Evolutionary conservation across 1,284 basidiomycete species (phyloP), one percentile per base, ranked within the genome.

Genomic region (Cryptococcus wingfieldii): DNA sequence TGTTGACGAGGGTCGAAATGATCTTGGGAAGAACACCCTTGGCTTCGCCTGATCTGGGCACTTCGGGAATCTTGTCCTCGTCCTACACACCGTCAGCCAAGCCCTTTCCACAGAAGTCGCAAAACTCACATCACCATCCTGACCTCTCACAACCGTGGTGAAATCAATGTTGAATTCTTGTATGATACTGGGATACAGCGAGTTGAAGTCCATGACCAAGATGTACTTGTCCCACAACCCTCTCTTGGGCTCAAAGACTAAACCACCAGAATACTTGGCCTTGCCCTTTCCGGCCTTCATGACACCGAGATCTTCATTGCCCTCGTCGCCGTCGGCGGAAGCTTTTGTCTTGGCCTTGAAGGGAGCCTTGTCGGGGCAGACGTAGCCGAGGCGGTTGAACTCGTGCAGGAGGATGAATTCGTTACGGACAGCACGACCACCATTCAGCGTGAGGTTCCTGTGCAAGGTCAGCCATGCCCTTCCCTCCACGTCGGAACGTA

Each of bases 91-190:
- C 31, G 31, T 42, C 19, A 42, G 39, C 5, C 39, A 19, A 42
- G 16, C 61, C 64, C 65, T 28, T 37, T 10, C 34, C 43, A 55
- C 18, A 51, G 44, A n/a, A 54, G 34, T 12, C 23, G 23, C 23
- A 3, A 23, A 23, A 67, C 81, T 31, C 50, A 87, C 87, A 51
- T 62, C 67, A 71, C 87, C 84, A 54, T 84, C 85, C 18, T 79
- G 78, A 31, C 85, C 83, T 41, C 84, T 83, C 46, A 92, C 88
- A 27, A 98, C 86, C 0, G 96, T 99, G 8, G 96, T 98, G 69
- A 98, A 99, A 77, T 98, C 94, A 67, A 98, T 98, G 72, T 99
- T 98, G 78, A 90, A 99, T 80, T 99, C 96, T 70, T 98, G 96
- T 56, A 99, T 99, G 79, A 99, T 98, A 76, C 90, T 94, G 9